These are phyloP conservation scores for Oenanthe javanica DNA, from an alignment of 140 eudicot species.

Conservation along the genomic window DNA sequence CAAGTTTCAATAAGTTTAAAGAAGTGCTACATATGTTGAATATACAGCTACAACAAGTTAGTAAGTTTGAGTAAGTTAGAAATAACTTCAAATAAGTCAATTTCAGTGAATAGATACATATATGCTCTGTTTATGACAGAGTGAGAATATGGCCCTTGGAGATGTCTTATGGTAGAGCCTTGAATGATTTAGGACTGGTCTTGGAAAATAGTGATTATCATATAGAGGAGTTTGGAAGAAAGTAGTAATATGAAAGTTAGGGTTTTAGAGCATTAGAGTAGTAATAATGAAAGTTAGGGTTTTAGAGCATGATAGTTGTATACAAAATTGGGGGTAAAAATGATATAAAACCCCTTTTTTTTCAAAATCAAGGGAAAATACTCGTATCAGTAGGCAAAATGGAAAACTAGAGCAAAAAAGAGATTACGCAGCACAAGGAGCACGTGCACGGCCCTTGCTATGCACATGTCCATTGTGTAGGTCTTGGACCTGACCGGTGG, in stretches of 20 bases:
- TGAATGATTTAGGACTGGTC: neutral
- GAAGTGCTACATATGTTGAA: neutral
- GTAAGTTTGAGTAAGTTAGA: neutral
- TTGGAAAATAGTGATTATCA: neutral
- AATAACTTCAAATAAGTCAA: neutral
- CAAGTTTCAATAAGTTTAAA: neutral
- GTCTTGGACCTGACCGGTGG: no score
- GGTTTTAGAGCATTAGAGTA: neutral
- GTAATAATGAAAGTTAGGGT: no score
- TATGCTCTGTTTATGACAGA: neutral
- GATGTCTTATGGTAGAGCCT: neutral
- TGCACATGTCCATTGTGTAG: no score
- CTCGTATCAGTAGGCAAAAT: no score
- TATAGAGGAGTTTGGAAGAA: neutral
- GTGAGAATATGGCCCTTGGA: neutral
- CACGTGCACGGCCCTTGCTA: no score
- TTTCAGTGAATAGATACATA: neutral
- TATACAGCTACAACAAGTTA: neutral
- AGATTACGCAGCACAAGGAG: no score
- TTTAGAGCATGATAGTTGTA: no score
- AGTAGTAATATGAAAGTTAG: neutral
- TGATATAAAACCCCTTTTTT: no score
- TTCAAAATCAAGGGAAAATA: no score
- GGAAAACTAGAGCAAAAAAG: no score
- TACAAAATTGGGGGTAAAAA: neutral